Evolutionary conservation across 2,329 filamentous ascomycete genomes (phyloP), one percentile per base, ranked within the genome.

Genomic region (Fusarium mangiferae): DNA sequence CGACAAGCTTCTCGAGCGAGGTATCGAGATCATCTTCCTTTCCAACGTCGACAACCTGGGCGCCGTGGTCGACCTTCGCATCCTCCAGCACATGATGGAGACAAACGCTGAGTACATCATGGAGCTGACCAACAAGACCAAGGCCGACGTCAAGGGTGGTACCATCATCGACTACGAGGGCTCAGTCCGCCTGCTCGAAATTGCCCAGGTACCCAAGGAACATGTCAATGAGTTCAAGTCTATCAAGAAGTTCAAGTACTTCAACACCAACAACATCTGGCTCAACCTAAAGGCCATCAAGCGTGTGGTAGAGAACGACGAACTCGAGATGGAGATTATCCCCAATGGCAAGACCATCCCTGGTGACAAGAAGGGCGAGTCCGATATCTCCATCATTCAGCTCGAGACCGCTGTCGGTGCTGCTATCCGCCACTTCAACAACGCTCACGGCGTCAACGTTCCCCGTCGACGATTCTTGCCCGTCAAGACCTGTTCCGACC

Each of bases 181-280:
- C 81, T 95, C 94, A 66, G 96, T 97, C 78, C 95, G 96, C 82
- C 93, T 99, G 77, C 93, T 99, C 60, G 96, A 99, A 88, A 98
- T 99, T 80, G 96, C 96, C 20, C 96, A 99, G 89, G 96, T 99
- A 41, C 96, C 96, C 86, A 99, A 98, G 91, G 94, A 99, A 89
- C 96, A 99, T 87, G 94, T 96, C 84, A 98, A 99, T 87, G 96
- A 99, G 88, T 99, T 99, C 94, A 99, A 99, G 92, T 98, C 95
- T 55, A 99, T 99, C 90, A 99, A 99, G 93, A 99, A 99, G 90
- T 99, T 99, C 93, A 98, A 97, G 90, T 99, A 99, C 92, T 99
- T 99, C 93, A 99, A 99, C 91, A 99, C 96, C 86, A 99, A 99
- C 93, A 99, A 99, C 91, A 98, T 99, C 87, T 99, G 96, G 96